Conservation (phyloP, 2,329 filamentous ascomycete genomes). For the Pseudocercospora fijiensis region DNA sequence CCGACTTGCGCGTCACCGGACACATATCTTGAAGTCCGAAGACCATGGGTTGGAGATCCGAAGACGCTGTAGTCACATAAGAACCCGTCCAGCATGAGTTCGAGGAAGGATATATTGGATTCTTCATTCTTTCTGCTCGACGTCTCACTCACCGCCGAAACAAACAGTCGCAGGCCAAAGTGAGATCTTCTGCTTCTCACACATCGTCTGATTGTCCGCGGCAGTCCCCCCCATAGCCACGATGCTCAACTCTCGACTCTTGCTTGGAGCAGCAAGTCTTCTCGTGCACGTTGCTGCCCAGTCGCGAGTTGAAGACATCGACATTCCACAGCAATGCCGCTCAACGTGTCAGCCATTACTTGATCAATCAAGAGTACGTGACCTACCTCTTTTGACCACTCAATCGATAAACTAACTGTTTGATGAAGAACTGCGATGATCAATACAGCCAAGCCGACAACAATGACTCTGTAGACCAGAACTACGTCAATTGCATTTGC, state of each 20-base stretch:
- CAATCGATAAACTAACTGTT: background rate
- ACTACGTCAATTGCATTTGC: background rate
- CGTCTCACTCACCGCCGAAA: background rate
- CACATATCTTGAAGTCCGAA: background rate
- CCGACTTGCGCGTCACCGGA: background rate
- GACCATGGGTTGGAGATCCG: background rate
- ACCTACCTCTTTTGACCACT: background rate
- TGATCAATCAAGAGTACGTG: constrained; percentile 1
- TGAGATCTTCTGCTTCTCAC: background rate
- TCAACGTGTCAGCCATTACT: background rate
- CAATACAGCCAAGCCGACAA: background rate
- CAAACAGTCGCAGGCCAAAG: background rate
- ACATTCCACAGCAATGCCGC: background rate
- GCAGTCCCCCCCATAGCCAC: background rate
- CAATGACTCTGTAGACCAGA: background rate
- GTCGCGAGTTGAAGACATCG: background rate
- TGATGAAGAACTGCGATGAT: background rate
- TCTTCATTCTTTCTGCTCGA: background rate
- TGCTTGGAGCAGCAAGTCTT: background rate
- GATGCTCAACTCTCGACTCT: background rate
- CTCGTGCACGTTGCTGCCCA: background rate
- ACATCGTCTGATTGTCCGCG: background rate
- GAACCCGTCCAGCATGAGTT: background rate
- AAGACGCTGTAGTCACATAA: background rate
- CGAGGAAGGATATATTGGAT: background rate